A percentile compares a stretch with the other conserved stretches of the same genome.
phyloP scores from a whole-genome alignment of 352 stramenopile species.

The Phytophthora fragariae region DNA sequence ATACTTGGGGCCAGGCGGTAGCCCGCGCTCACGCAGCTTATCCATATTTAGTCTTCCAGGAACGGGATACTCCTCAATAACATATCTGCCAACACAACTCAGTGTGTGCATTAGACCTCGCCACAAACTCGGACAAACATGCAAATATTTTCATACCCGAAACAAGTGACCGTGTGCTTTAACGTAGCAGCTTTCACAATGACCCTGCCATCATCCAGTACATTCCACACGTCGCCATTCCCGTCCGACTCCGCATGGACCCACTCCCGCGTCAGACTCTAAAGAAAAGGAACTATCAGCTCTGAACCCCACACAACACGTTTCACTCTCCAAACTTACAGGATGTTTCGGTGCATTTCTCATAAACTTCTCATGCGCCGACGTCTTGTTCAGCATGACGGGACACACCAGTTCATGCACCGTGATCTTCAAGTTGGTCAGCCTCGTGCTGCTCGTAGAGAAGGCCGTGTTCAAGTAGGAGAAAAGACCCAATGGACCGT shows the following conservation, averaged over 20 bases:
- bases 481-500: constrained; percentile 80
- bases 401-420: constrained; percentile 78
- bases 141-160: constrained; percentile 56
- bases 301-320: background rate
- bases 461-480: constrained; percentile 82
- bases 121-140: background rate
- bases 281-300: constrained; percentile 6
- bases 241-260: constrained; percentile 68
- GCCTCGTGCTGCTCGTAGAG: constrained; percentile 65
- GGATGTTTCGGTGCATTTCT: constrained; percentile 62
- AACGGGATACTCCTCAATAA: constrained; percentile 77
- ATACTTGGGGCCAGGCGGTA: constrained; percentile 92
- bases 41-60: constrained; percentile 89
- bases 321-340: constrained; percentile 37
- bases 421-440: constrained; percentile 75
- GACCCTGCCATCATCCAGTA: constrained; percentile 74
- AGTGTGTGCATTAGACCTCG: constrained; percentile 3
- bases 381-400: constrained; percentile 55
- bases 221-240: constrained; percentile 71
- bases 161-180: constrained; percentile 84
- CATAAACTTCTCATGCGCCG: constrained; percentile 71
- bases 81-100: constrained; percentile 52
- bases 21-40: constrained; percentile 75
- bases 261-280: constrained; percentile 61
- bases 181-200: constrained; percentile 68